Evolutionary conservation across 805 yeast genomes (phyloP), one percentile per base, ranked within the genome.

Genomic region (Metschnikowia sp.): DNA sequence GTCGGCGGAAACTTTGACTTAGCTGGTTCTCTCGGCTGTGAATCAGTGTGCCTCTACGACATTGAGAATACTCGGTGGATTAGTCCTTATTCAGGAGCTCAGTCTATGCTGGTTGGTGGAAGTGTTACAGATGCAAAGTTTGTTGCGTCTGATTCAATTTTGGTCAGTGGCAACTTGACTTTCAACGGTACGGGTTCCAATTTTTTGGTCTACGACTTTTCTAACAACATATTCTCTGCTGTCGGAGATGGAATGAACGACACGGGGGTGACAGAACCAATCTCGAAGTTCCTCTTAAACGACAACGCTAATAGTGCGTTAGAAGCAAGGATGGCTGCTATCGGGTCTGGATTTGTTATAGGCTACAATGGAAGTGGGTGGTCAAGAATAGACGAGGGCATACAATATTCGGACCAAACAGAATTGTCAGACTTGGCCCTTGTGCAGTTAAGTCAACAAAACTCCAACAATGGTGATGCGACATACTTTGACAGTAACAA

Each of bases 1-100:
- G 87, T 87, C 10, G 96, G 86, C 35, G 97, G 97, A 22, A 72
- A 77, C 37, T 89, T 87, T 60, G 76, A 73, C 18, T 61, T 71
- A 18, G 83, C 86, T 2, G 83, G 85, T 0, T 68, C 79, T 4
- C 65, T 76, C 31, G 63, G 67, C 26, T 90, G 96, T 64, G 62
- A 71, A 2, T 76, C 80, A 1, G 64, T 91, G 33, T 90, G 97
- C 62, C 66, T 84, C 32, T 88, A 79, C 60, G 83, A 84, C 56
- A 62, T 81, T 50, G 60, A 65, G 3, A 69, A 73, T 31, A 68
- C 78, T 0, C 67, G 82, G 18, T 84, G 96, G 87, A 64, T 66
- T 8, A 68, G 58, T 49, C 77, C 81, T 3, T 65, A 68, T 32
- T 48, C 63, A 10, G 47, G 49, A 41, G 46, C 60, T 5, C 51